Evolutionary conservation across 1,139 yeast species (phyloP), one percentile per base, ranked within the genome.

Genomic region (Kurtzmaniella quercitrusa): DNA sequence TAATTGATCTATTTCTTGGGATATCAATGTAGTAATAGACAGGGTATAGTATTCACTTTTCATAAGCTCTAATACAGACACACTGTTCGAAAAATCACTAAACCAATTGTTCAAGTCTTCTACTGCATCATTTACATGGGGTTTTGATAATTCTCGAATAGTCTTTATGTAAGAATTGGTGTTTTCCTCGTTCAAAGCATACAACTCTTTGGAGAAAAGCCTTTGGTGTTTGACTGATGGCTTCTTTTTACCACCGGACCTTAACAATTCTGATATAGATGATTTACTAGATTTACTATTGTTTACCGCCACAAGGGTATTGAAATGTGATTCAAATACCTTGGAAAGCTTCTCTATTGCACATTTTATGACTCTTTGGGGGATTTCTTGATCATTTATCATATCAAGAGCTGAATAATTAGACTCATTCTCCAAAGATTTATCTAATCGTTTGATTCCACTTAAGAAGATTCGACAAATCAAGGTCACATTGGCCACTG

Each of bases 91-190:
- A 38, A 50, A 55, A 17, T 42, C 49, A 14, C 55, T 47, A 42
- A 65, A 63, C 71, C 71, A 66, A 4, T 40, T 41, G 14, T 51
- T 46, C 18, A 65, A 48, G 12, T 44, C 34, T n/a, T 39, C 41
- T 2, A 51, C 47, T 2, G 55, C 43, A 16, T 52, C 49, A 11
- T 51, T 51, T 4, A 34, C 40, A 5, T 49, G 37, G 2, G 50
- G 38, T 2, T 38, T 29, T 2, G 54, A 47, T 8, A 47, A 25
- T 11, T 45, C 37, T 1, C 50, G 37, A 2, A 58, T 42, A 7
- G 41, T 40, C 12, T 45, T 42, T 41, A 61, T 50, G 43, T 68
- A 68, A n/a, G 45, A 39, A 21, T 59, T 63, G 43, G 65, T 49
- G 40, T 63, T 57, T 3, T 31, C 18, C 11, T 31, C 36, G 18